A percentile compares a stretch with the other conserved stretches of the same genome.
phyloP scores from a whole-genome alignment of 2,329 filamentous ascomycete species.

The Venturia effusa region DNA sequence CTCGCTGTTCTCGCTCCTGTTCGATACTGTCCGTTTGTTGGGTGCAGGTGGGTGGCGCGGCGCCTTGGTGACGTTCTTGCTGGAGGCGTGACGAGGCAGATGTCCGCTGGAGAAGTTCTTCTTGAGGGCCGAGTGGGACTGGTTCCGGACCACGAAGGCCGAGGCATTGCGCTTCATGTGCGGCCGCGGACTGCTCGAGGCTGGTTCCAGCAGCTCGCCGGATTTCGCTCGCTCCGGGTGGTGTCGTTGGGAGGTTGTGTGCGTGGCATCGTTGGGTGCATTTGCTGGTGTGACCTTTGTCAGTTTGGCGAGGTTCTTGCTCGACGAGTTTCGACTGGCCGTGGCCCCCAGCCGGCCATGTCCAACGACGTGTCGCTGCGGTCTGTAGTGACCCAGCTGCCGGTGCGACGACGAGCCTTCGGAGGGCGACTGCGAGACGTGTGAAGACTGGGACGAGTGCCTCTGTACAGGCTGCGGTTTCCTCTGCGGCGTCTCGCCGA shows the following conservation, averaged over 20 bases:
- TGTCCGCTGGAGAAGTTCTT: constrained; percentile 36
- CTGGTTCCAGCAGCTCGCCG: constrained; percentile 22
- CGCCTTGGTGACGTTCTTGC: constrained; percentile 28
- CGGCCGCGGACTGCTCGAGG: constrained; percentile 25
- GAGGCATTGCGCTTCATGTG: constrained; percentile 31
- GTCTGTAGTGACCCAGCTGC: constrained; percentile 3
- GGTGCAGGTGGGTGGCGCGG: constrained; percentile 23
- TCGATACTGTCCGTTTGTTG: constrained; percentile 18
- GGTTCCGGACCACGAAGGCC: constrained; percentile 24
- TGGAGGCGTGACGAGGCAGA: constrained; percentile 28
- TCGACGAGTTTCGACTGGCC: constrained; percentile 27
- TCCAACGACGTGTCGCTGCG: constrained; percentile 10
- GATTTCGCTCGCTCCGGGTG: constrained; percentile 27
- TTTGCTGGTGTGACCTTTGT: constrained; percentile 22
- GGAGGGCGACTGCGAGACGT: constrained; percentile 8
- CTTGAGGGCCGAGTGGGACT: constrained; percentile 24
- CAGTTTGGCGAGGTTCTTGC: constrained; percentile 33
- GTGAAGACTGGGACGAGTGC: constrained; percentile 4
- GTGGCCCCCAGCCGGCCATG: constrained; percentile 23
- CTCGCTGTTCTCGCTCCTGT: constrained; percentile 19
- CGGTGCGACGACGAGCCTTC: constrained; percentile 7
- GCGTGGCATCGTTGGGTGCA: constrained; percentile 1
- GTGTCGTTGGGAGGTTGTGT: constrained; percentile 14
- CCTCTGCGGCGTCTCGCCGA: neutral
- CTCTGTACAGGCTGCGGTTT: neutral